Evolutionary conservation across 805 yeast genomes (phyloP), one percentile per base, ranked within the genome.

Genomic region (Schwanniomyces occidentalis): DNA sequence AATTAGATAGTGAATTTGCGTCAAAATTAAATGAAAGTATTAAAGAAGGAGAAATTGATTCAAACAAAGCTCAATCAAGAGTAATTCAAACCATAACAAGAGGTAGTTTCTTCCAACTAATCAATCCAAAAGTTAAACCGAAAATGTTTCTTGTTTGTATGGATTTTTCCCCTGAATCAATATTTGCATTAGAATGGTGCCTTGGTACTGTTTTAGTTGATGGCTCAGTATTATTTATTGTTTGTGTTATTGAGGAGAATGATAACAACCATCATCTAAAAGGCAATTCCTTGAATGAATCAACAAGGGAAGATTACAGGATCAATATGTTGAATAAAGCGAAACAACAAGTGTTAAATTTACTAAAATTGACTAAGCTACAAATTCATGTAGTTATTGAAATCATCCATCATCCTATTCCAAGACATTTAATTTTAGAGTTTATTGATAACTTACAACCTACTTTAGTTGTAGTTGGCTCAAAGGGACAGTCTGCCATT

Each of bases 181-280:
- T 73, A 24, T 85, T 84, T 57, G 93, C 96, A 0, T 67, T 90
- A 15, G 93, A 87, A 50, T 89, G 96, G 85, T 77, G 89, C 27
- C 70, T 90, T 46, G 97, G 97, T 2, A 77, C 95, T 0, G 82
- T 88, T 0, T 69, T 89, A 30, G 83, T 81, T 15, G 89, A 86
- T 51, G 93, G 93, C 0, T 84, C 88, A 35, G 87, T 89, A 0
- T 60, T 89, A 35, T 86, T 85, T 54, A 76, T 87, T 14, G 78
- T 87, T 16, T 75, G 76, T 45, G 82, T 76, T 8, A 69, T 73
- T 37, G 81, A 75, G 46, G 74, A 68, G 13, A 67, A 56, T 42
- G 73, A 67, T 41, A 46, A 44, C 35, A 65, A 68, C 44, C 73
- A 66, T 43, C 61, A 64, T 35, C 51, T 67, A 43, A 69, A 69